Conservation (phyloP, 345 rosid genomes). For the Carallia pectinifolia region DNA sequence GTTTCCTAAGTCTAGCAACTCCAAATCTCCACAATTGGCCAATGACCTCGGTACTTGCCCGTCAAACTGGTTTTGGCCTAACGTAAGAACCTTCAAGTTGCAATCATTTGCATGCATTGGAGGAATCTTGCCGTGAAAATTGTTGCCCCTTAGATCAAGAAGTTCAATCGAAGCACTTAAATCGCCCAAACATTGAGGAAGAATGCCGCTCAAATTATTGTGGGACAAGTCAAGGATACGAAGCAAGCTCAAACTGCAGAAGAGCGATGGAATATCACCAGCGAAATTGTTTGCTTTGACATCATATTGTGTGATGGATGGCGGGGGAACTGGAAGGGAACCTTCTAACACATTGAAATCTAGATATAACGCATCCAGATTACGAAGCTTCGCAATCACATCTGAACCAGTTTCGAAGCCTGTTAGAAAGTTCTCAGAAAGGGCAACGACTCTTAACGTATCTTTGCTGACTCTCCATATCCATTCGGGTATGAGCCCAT, state of each 20-base stretch:
- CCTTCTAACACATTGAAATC: conserved; percentile 12
- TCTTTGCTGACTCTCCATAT: conserved; percentile 3
- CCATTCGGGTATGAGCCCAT: conserved; percentile 25
- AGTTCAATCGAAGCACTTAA: background rate
- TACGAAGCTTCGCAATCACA: background rate
- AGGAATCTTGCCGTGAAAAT: conserved; percentile 24
- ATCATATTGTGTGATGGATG: background rate
- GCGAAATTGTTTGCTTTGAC: background rate
- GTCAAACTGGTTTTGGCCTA: background rate
- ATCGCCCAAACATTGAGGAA: conserved; percentile 25
- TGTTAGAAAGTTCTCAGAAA: conserved; percentile 14
- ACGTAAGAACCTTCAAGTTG: background rate
- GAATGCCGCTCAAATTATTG: conserved; percentile 28
- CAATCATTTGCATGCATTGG: background rate
- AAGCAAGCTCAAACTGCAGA: conserved; percentile 8
- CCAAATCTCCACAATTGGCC: conserved; percentile 10
- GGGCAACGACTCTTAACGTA: background rate
- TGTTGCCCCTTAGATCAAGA: conserved; percentile 22
- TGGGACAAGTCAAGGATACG: conserved; percentile 18
- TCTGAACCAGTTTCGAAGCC: background rate
- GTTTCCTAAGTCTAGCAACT: conserved; percentile 8
- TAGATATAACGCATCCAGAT: background rate
- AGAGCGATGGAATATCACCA: conserved; percentile 6
- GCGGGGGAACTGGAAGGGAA: background rate
- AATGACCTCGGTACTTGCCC: conserved; percentile 16